Percentiles rank a stretch among this genome's conserved stretches.
These are phyloP conservation scores for Sherardia arvensis DNA, from an alignment of 257 asterid species.

Conservation along the genomic window DNA sequence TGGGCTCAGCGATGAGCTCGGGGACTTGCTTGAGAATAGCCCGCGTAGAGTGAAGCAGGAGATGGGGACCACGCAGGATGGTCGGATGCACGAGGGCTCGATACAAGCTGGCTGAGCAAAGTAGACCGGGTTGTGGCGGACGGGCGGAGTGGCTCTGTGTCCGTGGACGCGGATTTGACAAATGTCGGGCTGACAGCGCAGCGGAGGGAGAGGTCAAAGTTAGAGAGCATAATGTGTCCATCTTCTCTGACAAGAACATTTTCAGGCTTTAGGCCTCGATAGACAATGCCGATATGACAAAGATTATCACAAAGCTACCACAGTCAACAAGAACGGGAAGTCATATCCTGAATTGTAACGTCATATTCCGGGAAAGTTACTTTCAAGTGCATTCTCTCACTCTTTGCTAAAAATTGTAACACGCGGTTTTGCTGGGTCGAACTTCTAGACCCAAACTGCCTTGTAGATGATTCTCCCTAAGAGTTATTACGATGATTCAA, in stretches of 20 bases:
- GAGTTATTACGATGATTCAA: too few species aligned
- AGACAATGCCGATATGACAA: conserved; percentile 73
- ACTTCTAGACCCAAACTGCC: too few species aligned
- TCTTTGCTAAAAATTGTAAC: too few species aligned
- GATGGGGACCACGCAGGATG: conserved; percentile 71
- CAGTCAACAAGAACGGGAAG: too few species aligned
- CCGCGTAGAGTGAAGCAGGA: conserved; percentile 57
- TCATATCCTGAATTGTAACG: too few species aligned
- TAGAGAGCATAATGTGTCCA: conserved; percentile 84
- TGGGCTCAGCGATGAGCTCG: conserved; percentile 82
- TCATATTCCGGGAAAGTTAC: too few species aligned
- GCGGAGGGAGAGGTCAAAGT: conserved; percentile 80
- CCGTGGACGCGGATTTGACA: conserved; percentile 45
- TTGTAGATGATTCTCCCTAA: too few species aligned
- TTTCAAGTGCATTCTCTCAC: too few species aligned
- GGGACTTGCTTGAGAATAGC: conserved; percentile 70
- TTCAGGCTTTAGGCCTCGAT: conserved; percentile 85
- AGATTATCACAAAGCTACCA: too few species aligned
- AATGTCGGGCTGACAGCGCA: conserved; percentile 74
- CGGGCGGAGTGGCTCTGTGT: conserved; percentile 34
- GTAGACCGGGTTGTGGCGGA: conserved; percentile 34
- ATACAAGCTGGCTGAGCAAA: conserved; percentile 69
- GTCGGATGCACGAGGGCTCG: conserved; percentile 71
- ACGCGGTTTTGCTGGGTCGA: too few species aligned
- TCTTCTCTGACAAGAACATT: conserved; percentile 83